Evolutionary conservation across 768 basidiomycete genomes (phyloP).

Genomic region (Psilocybe tampanensis): DNA sequence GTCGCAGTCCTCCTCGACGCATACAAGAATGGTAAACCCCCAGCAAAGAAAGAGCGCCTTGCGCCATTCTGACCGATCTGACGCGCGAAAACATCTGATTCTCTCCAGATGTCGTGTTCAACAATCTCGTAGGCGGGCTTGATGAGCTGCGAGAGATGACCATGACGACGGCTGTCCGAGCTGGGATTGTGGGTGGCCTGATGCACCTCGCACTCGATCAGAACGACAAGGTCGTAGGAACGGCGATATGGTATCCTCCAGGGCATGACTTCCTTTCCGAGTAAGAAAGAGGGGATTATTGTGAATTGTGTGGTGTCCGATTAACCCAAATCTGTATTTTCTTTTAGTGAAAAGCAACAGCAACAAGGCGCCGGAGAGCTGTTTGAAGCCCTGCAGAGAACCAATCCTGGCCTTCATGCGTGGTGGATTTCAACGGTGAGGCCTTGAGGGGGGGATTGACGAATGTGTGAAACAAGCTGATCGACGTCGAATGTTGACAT

Average conservation of each 20-base stretch:
- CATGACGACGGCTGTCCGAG: background rate
- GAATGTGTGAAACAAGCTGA: background rate
- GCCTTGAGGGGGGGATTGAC: background rate
- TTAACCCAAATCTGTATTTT: background rate
- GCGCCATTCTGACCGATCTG: background rate
- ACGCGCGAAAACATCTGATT: no score
- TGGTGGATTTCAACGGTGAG: background rate
- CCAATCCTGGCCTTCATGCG: background rate
- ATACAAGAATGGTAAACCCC: background rate
- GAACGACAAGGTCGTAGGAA: conserved; percentile 2
- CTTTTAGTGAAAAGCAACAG: background rate
- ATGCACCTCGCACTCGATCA: background rate
- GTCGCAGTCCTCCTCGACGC: background rate
- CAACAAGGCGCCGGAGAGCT: conserved; percentile 4
- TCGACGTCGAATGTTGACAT: background rate
- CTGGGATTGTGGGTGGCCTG: background rate
- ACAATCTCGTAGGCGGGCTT: background rate
- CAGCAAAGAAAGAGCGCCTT: background rate
- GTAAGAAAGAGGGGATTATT: background rate
- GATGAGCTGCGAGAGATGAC: background rate
- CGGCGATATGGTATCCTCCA: conserved; percentile 5
- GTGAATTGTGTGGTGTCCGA: background rate
- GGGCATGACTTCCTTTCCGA: conserved; percentile 1
- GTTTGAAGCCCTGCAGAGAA: background rate
- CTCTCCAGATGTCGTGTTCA: background rate